Evolutionary conservation across 345 rosid genomes (phyloP).

Genomic region (Rhodomyrtus tomentosa): DNA sequence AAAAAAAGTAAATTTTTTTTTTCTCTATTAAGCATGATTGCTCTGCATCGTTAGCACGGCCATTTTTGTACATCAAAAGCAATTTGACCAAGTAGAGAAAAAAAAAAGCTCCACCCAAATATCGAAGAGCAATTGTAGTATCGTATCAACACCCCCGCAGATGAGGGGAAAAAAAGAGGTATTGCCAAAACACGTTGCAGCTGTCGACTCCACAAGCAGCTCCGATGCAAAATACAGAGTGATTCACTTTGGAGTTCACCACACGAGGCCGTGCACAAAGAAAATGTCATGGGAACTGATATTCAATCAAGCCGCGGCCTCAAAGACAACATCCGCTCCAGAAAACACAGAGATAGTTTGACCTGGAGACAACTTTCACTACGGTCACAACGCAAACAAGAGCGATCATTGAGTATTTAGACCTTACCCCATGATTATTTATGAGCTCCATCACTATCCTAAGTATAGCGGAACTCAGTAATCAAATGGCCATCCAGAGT

Average conservation of each 20-base stretch:
- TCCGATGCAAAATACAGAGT: neutral
- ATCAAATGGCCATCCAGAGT: constrained; percentile 10
- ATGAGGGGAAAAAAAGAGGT: neutral
- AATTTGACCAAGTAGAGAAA: neutral
- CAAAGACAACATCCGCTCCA: neutral
- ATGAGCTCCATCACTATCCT: neutral
- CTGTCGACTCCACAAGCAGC: neutral
- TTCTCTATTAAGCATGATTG: neutral
- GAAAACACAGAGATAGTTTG: neutral
- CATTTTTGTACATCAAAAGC: neutral
- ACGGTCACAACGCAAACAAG: neutral
- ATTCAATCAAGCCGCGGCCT: neutral
- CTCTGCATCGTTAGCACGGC: neutral
- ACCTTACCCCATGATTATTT: neutral
- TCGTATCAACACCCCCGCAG: neutral
- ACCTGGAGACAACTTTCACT: neutral
- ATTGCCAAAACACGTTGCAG: neutral
- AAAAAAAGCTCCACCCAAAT: neutral
- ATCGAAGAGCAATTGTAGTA: neutral
- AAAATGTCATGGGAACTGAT: neutral
- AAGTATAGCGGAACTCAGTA: neutral
- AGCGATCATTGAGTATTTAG: neutral
- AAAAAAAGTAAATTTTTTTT: neutral
- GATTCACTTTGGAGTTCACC: neutral
- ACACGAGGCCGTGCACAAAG: neutral